A percentile compares a stretch with the other conserved stretches of the same genome.
Conservation (phyloP, 2,329 filamentous ascomycete species). For the Fusarium sp. region DNA sequence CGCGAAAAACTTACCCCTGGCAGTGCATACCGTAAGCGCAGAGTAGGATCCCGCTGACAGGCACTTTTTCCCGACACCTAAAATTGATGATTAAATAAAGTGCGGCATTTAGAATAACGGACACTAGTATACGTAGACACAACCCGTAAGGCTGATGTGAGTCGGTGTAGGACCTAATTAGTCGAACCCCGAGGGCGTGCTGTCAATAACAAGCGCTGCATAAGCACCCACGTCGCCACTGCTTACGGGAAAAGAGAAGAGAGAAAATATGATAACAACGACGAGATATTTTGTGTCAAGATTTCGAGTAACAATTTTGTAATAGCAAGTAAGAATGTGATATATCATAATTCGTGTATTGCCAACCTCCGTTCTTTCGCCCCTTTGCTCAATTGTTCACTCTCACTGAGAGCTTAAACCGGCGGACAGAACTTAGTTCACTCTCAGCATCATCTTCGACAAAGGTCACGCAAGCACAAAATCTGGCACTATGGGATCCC, state of each 20-base stretch:
- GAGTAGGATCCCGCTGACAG: not conserved
- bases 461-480: not conserved
- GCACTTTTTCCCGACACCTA: not conserved
- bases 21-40: not conserved
- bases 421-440: too few relatives aligned
- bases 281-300: not conserved
- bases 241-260: not conserved
- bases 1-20: not conserved
- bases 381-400: accelerated
- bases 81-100: not conserved
- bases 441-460: not conserved
- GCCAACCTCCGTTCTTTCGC: not conserved
- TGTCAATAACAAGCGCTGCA: not conserved
- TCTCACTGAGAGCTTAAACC: too few relatives aligned
- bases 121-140: not conserved
- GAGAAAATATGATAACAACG: not conserved
- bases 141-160: not conserved
- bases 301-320: not conserved
- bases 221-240: not conserved
- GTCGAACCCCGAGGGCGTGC: not conserved
- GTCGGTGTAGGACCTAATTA: not conserved
- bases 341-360: not conserved
- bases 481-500: not conserved
- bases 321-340: not conserved
- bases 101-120: not conserved